Base-by-base conservation (phyloP, 352 stramenopile genomes). In the Phytophthora syringae region DNA sequence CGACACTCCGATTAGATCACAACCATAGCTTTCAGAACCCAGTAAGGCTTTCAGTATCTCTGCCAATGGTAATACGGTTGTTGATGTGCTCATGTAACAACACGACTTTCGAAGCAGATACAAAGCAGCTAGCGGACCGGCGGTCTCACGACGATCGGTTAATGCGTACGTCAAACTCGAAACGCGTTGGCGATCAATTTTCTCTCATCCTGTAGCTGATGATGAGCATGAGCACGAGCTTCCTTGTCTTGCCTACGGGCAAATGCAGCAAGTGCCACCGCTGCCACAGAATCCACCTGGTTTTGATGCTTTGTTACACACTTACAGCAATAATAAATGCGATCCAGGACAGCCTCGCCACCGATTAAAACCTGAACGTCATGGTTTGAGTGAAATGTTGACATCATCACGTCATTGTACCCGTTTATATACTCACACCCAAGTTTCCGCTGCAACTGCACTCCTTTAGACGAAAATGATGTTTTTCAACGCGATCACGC, bases 291-390 rank as follows among this genome's bases (percentile, higher is more conserved):
- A 28, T 48, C 40, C 5, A 48, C 18, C 20, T 48, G 40, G 13
- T 48, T 48, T 28, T 48, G 40, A 10, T 48, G 40, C 13, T 48
- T 48, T 30, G 40, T 48, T 28, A 48, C 40, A n/a, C 28, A 48
- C 40, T 48, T 48, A n/a, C 40, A 48, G 40, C 40, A 48, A 15
- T 48, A 48, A 28, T 48, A 48, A 15, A 48, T 48, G 18, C 40
- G n/a, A 28, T 48, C 40, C n/a, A 48, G 12, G 12, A 48, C 40
- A 15, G n/a, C 40, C 20, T 48, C 40, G 12, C 40, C 40, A 28
- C 40, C 40, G 12, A 48, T 48, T n/a, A 48, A 15, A n/a, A 48
- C 40, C 18, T 48, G 40, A 15, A 48, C 40, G 12, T 48, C 40
- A 28, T 48, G 40, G 18, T 48, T 48, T 28, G 18, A 48, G 18